Evolutionary conservation across 1,139 yeast species (phyloP).

Genomic region (Hansenula lynferdii): DNA sequence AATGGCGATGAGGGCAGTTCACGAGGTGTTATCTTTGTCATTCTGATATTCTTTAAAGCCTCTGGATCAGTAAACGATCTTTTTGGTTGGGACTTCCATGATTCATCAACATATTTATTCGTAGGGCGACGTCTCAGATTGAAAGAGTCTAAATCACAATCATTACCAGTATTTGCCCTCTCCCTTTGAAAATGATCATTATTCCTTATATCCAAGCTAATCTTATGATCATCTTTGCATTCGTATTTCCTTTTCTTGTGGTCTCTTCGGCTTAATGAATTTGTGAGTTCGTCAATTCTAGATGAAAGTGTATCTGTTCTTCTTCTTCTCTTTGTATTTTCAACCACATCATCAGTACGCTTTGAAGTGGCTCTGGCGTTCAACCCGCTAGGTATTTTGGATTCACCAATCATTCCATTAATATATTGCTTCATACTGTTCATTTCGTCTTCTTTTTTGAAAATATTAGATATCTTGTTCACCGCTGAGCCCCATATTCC

Average conservation of each 20-base stretch:
- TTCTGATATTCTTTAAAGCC: not conserved
- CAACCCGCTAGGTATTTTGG: not conserved
- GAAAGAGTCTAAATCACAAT: no score
- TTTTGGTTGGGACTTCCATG: not conserved
- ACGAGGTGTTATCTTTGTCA: not conserved
- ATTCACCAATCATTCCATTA: slow-evolving; percentile 14
- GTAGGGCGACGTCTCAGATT: not conserved
- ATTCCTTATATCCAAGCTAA: no score
- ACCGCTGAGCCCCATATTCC: slow-evolving; percentile 14
- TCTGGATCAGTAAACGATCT: not conserved
- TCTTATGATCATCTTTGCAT: no score
- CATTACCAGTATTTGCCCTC: no score
- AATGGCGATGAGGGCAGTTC: slow-evolving; percentile 1
- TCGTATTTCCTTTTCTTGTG: not conserved
- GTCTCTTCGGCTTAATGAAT: not conserved
- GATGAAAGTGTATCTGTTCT: not conserved
- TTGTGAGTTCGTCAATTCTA: not conserved
- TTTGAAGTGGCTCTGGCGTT: not conserved
- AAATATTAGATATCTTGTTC: slow-evolving; percentile 16
- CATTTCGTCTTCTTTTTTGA: slow-evolving; percentile 8
- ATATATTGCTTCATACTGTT: slow-evolving; percentile 18
- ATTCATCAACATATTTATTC: not conserved
- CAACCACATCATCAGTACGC: not conserved
- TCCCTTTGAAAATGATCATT: no score
- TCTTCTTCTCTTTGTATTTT: not conserved